Conservation (phyloP, 257 asterid species). For the Lavandula angustifolia region DNA sequence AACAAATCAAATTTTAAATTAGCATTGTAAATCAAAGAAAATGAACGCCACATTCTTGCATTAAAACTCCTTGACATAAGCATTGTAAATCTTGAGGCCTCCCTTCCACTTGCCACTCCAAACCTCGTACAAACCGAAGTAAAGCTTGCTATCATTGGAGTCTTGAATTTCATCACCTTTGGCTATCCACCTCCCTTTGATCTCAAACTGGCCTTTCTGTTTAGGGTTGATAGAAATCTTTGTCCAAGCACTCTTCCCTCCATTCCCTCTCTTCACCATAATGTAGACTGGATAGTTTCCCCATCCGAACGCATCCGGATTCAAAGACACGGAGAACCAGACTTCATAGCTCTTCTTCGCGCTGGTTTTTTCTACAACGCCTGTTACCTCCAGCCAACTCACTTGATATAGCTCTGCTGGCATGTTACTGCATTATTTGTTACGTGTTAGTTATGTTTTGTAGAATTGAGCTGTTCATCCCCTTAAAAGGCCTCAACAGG, state of each 20-base stretch:
- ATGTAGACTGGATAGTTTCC: slow-evolving; percentile 41
- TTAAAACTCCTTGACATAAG: slow-evolving; percentile 29
- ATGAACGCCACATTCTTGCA: neutral
- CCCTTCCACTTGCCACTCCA: slow-evolving; percentile 74
- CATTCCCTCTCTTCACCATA: slow-evolving; percentile 52
- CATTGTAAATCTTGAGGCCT: slow-evolving; percentile 47
- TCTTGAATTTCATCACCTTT: neutral
- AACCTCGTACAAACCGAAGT: slow-evolving; percentile 53
- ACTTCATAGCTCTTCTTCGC: slow-evolving; percentile 44
- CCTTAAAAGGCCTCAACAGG: too few relatives aligned
- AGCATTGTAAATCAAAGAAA: too few relatives aligned
- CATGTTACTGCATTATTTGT: neutral
- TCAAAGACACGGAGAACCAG: slow-evolving; percentile 39
- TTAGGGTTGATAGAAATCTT: slow-evolving; percentile 27
- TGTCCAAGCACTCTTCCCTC: slow-evolving; percentile 31
- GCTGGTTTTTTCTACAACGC: slow-evolving; percentile 21
- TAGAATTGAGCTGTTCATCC: too few relatives aligned
- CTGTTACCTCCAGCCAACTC: slow-evolving; percentile 60
- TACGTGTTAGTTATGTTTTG: too few relatives aligned
- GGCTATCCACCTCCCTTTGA: neutral
- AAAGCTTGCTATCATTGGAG: slow-evolving; percentile 16
- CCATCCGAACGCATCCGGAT: slow-evolving; percentile 63
- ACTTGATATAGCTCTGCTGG: slow-evolving; percentile 48
- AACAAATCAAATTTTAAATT: neutral
- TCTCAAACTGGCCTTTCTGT: slow-evolving; percentile 15